Conservation (phyloP, 805 yeast genomes). For the Monosporozyma aerobia region DNA sequence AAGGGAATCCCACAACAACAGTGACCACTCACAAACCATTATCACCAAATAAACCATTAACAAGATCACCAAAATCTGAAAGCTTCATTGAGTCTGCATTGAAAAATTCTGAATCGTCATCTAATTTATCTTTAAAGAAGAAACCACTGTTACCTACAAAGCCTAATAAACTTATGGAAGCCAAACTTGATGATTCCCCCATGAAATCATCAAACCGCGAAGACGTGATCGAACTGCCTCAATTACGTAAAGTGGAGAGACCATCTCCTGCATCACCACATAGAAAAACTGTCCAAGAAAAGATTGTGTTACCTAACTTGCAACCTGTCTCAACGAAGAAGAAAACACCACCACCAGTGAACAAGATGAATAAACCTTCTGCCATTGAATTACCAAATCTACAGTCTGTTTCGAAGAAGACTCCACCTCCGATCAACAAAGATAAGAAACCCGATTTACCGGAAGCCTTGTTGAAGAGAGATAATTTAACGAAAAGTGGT, state of each 20-base stretch:
- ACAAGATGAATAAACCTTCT: conserved; percentile 2
- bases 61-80: conserved; percentile 6
- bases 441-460: conserved; percentile 10
- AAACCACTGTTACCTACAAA: conserved; percentile 14
- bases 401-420: conserved; percentile 8
- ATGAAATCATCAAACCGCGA: conserved; percentile 7
- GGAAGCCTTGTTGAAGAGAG: conserved; percentile 16
- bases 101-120: conserved; percentile 3
- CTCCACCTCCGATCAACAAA: background rate
- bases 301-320: conserved; percentile 10
- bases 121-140: background rate
- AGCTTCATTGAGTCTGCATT: conserved; percentile 20
- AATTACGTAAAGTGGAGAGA: conserved; percentile 11
- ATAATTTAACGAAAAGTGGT: background rate
- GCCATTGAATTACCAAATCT: conserved; percentile 9
- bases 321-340: conserved; percentile 7
- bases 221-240: conserved; percentile 3
- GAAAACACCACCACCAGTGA: background rate
- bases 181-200: conserved; percentile 8
- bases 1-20: conserved; percentile 5
- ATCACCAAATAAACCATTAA: conserved; percentile 10
- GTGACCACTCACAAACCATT: conserved; percentile 7
- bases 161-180: conserved; percentile 6
- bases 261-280: background rate
- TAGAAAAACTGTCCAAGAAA: conserved; percentile 1